Evolutionary conservation across 768 basidiomycete genomes (phyloP).

Genomic region (Leucocoprinus leucothites): DNA sequence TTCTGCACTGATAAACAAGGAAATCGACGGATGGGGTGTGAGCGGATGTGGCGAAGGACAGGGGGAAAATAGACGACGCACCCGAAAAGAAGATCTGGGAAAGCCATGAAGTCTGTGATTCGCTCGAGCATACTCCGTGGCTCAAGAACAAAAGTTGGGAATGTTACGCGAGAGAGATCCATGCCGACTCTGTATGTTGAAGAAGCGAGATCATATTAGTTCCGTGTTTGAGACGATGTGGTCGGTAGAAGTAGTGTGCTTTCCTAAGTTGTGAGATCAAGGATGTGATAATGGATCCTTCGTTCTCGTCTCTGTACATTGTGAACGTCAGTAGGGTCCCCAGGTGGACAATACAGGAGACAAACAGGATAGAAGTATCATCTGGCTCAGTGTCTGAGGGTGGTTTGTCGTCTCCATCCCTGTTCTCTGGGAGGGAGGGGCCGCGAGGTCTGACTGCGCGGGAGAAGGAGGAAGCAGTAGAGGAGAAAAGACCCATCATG

Average conservation of each 20-base stretch:
- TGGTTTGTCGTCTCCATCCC: conserved; percentile 55
- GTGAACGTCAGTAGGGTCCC: conserved; percentile 25
- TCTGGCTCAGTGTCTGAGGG: conserved; percentile 85
- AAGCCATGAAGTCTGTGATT: conserved; percentile 99
- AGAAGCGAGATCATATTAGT: conserved; percentile 3
- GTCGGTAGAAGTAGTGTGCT: conserved; percentile 18
- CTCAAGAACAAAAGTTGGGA: conserved; percentile 94
- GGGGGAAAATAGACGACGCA: conserved; percentile 37
- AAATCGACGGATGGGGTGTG: neutral
- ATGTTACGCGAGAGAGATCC: conserved; percentile 94
- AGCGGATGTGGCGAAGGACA: neutral
- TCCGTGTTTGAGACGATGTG: neutral
- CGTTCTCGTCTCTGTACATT: conserved; percentile 75
- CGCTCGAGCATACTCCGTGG: conserved; percentile 97
- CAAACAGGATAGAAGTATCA: conserved; percentile 86
- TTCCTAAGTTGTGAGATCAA: conserved; percentile 89
- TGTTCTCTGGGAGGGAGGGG: conserved; percentile 43
- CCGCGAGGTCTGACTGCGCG: conserved; percentile 61
- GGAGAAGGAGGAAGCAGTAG: conserved; percentile 57
- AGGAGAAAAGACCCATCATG: conserved; percentile 82
- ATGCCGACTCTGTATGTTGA: conserved; percentile 72
- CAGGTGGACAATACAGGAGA: conserved; percentile 7
- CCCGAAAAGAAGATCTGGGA: conserved; percentile 97
- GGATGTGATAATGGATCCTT: conserved; percentile 85
- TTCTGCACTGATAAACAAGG: conserved; percentile 57